These are phyloP conservation scores for Aspergillus nomiae DNA, from an alignment of 2,329 filamentous ascomycete genomes.

Conservation along the genomic window DNA sequence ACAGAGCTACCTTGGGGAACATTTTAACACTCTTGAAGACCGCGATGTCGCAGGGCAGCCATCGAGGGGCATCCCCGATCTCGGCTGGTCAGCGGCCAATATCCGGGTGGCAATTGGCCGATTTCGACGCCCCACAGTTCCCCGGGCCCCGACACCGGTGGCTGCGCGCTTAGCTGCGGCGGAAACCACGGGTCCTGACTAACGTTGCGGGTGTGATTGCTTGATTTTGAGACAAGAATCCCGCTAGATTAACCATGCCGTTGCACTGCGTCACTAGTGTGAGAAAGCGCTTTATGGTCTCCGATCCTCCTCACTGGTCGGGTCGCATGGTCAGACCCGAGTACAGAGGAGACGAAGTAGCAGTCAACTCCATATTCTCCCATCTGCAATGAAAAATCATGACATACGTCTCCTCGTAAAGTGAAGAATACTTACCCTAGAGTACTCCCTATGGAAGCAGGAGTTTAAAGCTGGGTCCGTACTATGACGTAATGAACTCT, in stretches of 20 bases:
- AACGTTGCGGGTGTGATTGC: slow-evolving; percentile 16
- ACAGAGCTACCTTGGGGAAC: slow-evolving; percentile 18
- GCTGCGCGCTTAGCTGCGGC: slow-evolving; percentile 18
- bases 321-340: not conserved
- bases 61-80: slow-evolving; percentile 38
- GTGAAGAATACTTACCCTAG: not conserved
- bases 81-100: slow-evolving; percentile 41
- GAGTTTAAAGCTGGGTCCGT: not conserved
- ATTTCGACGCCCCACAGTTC: not conserved
- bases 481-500: not conserved
- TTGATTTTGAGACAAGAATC: not conserved
- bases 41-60: slow-evolving; percentile 38
- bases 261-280: not conserved
- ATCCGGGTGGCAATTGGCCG: slow-evolving; percentile 27
- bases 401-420: too few species aligned
- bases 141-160: slow-evolving; percentile 11
- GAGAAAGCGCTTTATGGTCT: not conserved
- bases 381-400: too few species aligned
- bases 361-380: too few species aligned
- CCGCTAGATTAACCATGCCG: not conserved
- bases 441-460: not conserved
- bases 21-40: slow-evolving; percentile 25
- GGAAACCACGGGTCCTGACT: slow-evolving; percentile 11
- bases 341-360: not conserved
- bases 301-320: too few species aligned